Base-by-base conservation (phyloP, 768 basidiomycete species). In the Suillus subluteus region DNA sequence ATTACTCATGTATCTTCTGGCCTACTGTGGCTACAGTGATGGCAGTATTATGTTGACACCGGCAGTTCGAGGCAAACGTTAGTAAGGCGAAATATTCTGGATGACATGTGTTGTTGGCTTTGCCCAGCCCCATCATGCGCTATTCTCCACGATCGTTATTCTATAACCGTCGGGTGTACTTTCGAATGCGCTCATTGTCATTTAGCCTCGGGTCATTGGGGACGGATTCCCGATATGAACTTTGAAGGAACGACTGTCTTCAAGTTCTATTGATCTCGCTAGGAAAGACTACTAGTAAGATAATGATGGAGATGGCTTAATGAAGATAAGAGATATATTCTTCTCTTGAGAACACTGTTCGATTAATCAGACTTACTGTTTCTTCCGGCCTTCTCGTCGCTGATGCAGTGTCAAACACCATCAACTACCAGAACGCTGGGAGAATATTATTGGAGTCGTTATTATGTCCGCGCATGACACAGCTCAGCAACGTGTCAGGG, bases 161-260 rank as follows among this genome's bases (percentile, higher is more conserved):
- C 5, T 26, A 6, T 40, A 55, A 21, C 37, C 35, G 12, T 58
- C 58, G n/a, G 38, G 8, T 40, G 32, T 18, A 40, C 23, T 40
- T 15, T 58, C 4, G 15, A 56, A 40, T 26, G 8, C 23, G 18
- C 38, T 62, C 15, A 13, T 8, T 52, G 8, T 54, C 21, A 9
- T 63, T 38, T 64, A 92, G 91, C 94, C 78, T 96, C 95, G 1
- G 96, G 96, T 0, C 96, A 98, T 72, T 96, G 98, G 21, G 96
- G 95, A 12, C 96, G 96, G 73, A 89, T 90, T 4, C 83, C 82
- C 63, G 95, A 97, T 77, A 50, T 50, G 23, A 6, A 15, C 50
- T 26, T 46, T 7, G 44, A n/a, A 46, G 48, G 48, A 50, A 50
- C 23, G 12, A 13, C n/a, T n/a, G n/a, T n/a, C 23, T 46, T n/a